Base-by-base conservation (phyloP, 371 early-diverging fungal genomes). In the Entomophthora muscae region DNA sequence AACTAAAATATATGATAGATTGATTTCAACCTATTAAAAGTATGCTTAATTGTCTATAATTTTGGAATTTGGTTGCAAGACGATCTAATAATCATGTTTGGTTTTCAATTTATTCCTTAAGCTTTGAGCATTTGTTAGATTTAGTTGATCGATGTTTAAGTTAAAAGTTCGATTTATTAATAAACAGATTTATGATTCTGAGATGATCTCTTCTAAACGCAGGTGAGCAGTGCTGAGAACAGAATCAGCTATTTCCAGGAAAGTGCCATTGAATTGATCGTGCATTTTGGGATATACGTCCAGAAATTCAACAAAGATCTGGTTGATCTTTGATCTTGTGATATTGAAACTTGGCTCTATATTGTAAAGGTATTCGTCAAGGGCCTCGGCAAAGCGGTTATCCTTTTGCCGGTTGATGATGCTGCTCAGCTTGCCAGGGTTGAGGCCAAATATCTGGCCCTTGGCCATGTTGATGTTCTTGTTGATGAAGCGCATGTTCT, bases 401-500 rank as follows among this genome's bases (percentile, higher is more conserved):
- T 42, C 42, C 42, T 42, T 42, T 17, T 42, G 42, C 17, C 17
- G 5, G 5, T 42, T 42, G 17, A 42, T 42, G 42, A 42, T 42
- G 42, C 42, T 42, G 42, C 5, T 5, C 42, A 42, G 5, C 10
- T 17, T 42, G 42, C 42, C 42, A 42, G 42, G 42, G 42, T 42
- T 42, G 17, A 42, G 10, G 5, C 10, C 5, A 17, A 42, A 42
- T 42, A 42, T 17, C 42, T 17, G 5, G 17, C 58, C 58, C 31
- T 57, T 57, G 7, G 58, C 58, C 17, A 26, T 31, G 31, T 57
- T 57, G 58, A 28, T 29, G 1, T 57, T 26, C 31, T 29, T 57
- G 30, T 57, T 26, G 12, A 57, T 57, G 26, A 57, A 57, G 29
- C 58, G 12, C 58, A 57, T 57, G 21, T 57, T 57, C n/a, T 12